These are phyloP conservation scores for Dalbergia cochinchinensis DNA, from an alignment of 306 rosid genomes.

Conservation along the genomic window DNA sequence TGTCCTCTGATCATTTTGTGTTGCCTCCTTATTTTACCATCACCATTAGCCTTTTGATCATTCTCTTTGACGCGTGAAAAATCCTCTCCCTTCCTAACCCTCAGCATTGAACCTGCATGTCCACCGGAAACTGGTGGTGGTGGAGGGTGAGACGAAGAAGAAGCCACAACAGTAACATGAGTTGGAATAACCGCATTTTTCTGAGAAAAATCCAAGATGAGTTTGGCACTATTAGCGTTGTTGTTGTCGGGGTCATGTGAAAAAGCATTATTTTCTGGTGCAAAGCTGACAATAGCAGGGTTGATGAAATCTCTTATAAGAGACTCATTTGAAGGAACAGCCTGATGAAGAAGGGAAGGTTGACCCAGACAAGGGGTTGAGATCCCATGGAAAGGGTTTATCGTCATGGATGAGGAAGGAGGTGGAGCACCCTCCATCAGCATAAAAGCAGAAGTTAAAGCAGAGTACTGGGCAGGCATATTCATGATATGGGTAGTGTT, in stretches of 20 bases:
- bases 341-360: neutral
- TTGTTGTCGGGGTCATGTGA: conserved; percentile 37
- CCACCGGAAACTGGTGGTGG: conserved; percentile 17
- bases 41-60: neutral
- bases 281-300: neutral
- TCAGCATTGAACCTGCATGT: conserved; percentile 10
- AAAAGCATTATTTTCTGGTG: conserved; percentile 25
- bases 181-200: neutral
- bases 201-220: conserved; percentile 30
- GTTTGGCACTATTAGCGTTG: neutral
- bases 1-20: no score
- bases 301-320: neutral
- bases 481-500: no score
- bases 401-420: no score
- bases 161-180: neutral
- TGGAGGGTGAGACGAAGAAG: neutral
- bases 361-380: neutral
- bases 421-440: no score
- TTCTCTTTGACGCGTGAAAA: conserved; percentile 19
- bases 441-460: no score
- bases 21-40: neutral
- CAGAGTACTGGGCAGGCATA: no score
- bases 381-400: no score
- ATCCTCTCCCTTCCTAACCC: neutral
- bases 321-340: neutral